Base-by-base conservation (phyloP, 176 grass and related monocot species). In the Oryza glaberrima region DNA sequence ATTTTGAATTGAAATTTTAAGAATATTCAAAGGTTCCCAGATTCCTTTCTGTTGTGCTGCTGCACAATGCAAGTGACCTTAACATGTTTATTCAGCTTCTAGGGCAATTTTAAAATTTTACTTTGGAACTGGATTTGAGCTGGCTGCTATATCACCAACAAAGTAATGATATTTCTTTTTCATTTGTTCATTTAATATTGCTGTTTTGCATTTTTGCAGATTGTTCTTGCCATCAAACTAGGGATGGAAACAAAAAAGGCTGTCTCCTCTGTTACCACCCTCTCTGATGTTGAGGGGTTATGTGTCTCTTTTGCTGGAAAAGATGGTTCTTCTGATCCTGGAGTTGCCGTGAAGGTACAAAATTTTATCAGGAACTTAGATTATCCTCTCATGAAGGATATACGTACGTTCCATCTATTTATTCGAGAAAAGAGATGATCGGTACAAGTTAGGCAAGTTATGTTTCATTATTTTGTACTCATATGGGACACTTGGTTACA, bases 151-250 rank as follows among this genome's bases (percentile, higher is more conserved):
- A 28, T 11, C n/a, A 63, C 65, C 52, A 58, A 46, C 19, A 56
- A 67, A 34, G 28, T 26, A 7, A 78, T 36, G 2, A 15, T 34
- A 41, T 41, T 41, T 41, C 40, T 41, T 41, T 41, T 41, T 41
- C 40, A 41, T 41, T 41, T 41, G 40, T 41, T 41, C 7, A 41
- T 7, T 41, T 41, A 41, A 1, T 41, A 41, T 41, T 41, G 6
- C 7, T 41, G 7, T 41, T 41, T 41, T 41, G 7, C 40, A 41
- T 2, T 44, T 91, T 73, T 85, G 17, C 83, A 97, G 92, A 93
- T 94, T 90, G 86, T 94, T 80, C 95, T 97, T 81, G 95, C 90
- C 44, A 91, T 94, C 77, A 98, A 90, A 84, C 77, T 98, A 66
- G 93, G 93, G 32, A 94, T 95, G 93, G 89, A 90, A 70, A 47